Conservation (phyloP, 2,329 filamentous ascomycete species). For the Stemphylium vesicarium region DNA sequence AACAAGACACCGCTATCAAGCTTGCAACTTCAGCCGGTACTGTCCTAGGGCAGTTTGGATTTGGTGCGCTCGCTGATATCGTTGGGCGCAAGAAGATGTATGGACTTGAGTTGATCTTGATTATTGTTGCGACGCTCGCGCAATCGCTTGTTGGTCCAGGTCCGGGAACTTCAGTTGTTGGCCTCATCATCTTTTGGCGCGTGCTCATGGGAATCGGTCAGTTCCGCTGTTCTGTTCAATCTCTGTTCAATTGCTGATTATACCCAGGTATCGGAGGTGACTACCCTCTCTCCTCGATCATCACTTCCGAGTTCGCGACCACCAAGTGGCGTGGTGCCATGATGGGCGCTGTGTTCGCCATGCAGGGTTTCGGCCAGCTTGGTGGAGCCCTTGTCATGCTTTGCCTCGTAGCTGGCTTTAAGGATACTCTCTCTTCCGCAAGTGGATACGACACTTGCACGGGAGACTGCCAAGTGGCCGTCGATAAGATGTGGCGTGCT, state of each 20-base stretch:
- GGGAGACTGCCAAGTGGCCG: constrained; percentile 38
- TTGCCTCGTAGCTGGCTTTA: constrained; percentile 40
- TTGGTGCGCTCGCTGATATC: constrained; percentile 68
- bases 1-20: constrained; percentile 84
- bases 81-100: constrained; percentile 86
- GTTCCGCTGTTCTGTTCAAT: constrained; percentile 47
- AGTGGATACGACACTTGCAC: constrained; percentile 34
- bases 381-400: constrained; percentile 47
- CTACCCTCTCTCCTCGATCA: constrained; percentile 82
- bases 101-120: constrained; percentile 58
- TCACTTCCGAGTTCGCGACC: constrained; percentile 65
- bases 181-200: constrained; percentile 51
- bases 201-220: constrained; percentile 50
- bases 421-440: constrained; percentile 31
- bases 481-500: constrained; percentile 53
- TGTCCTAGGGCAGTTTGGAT: constrained; percentile 80
- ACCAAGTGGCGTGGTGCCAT: constrained; percentile 51
- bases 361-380: constrained; percentile 53
- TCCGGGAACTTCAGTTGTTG: constrained; percentile 46
- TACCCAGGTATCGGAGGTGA: constrained; percentile 65
- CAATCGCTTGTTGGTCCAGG: constrained; percentile 45
- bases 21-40: constrained; percentile 83
- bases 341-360: constrained; percentile 53
- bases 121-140: constrained; percentile 49
- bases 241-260: constrained; percentile 4